These are phyloP conservation scores for Tieghemiomyces parasiticus DNA, from an alignment of 192 early-diverging fungal genomes.

Conservation along the genomic window DNA sequence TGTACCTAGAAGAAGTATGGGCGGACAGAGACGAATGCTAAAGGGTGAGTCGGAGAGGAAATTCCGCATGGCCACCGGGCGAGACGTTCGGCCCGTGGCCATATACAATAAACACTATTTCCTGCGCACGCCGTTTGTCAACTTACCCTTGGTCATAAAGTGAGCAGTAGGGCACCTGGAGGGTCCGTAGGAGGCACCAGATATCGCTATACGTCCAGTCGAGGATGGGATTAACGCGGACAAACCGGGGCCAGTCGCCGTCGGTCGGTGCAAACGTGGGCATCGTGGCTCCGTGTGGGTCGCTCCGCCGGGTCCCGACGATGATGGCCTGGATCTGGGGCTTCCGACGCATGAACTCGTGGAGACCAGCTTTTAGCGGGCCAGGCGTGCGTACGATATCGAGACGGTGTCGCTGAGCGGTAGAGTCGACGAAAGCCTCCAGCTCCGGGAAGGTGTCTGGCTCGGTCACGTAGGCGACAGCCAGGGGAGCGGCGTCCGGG, in stretches of 20 bases:
- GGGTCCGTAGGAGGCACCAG: slow-evolving; percentile 55
- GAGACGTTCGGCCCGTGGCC: background rate
- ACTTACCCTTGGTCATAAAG: slow-evolving; percentile 76
- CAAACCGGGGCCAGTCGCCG: slow-evolving; percentile 76
- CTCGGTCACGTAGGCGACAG: slow-evolving; percentile 60
- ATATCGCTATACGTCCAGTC: slow-evolving; percentile 79
- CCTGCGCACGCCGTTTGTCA: background rate
- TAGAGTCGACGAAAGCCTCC: slow-evolving; percentile 68
- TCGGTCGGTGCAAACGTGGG: slow-evolving; percentile 51
- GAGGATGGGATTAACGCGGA: slow-evolving; percentile 84
- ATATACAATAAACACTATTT: background rate
- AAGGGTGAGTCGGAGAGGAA: background rate
- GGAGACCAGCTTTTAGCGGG: slow-evolving; percentile 66
- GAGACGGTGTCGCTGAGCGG: slow-evolving; percentile 52
- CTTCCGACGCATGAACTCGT: slow-evolving; percentile 40
- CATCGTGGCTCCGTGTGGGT: slow-evolving; percentile 44
- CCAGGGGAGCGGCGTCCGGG: slow-evolving; percentile 22
- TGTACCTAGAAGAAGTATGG: slow-evolving; percentile 43
- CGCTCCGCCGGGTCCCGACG: slow-evolving; percentile 61
- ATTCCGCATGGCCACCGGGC: background rate
- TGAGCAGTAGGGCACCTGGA: slow-evolving; percentile 66
- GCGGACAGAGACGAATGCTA: background rate
- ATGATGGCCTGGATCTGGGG: slow-evolving; percentile 56
- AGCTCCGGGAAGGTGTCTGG: slow-evolving; percentile 72
- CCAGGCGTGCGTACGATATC: slow-evolving; percentile 46